Evolutionary conservation across 169 alveolate species (phyloP), one percentile per base, ranked within the genome.

Genomic region (Theileria annulata): DNA sequence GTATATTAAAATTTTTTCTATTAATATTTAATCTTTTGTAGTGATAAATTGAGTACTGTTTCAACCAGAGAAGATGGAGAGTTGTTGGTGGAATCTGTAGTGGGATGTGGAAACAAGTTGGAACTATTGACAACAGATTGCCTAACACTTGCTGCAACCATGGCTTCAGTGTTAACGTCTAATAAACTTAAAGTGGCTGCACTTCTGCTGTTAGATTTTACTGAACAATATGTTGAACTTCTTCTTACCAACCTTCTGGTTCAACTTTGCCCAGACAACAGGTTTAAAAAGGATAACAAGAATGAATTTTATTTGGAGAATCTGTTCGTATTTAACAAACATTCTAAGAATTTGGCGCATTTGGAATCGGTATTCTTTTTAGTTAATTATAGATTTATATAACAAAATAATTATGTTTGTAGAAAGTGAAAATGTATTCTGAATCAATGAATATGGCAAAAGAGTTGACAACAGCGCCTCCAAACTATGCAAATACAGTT

Each of bases 401-500:
- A 17, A 54, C 6, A 56, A 60, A 15, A 56, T 60, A 58, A 1
- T 13, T 19, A 19, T n/a, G n/a, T 48, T 19, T n/a, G n/a, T 27
- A 75, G 83, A 71, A 31, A 5, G 60, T 58, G 37, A 84, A 77
- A 17, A 71, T 28, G 42, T 51, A 70, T 27, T 75, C 87, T 9
- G 33, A 21, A 35, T 78, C 84, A 5, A 70, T 76, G 71, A 73
- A 84, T 56, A 27, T 79, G 59, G 90, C 96, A 15, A 59, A 91
- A 4, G 93, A 93, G 73, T 88, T 93, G 15, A 88, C 88, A 0
- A 71, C 95, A 5, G 94, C 96, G 12, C 96, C 96, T 59, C 85
- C 96, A 47, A 93, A 93, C 76, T 93, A 92, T 56, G 89, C 94
- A 31, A 87, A 93, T 73, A 90, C 96, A 23, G 92, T 92, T 6